phyloP scores from a whole-genome alignment of 495 filamentous ascomycete species.

The Penicillium herquei region DNA sequence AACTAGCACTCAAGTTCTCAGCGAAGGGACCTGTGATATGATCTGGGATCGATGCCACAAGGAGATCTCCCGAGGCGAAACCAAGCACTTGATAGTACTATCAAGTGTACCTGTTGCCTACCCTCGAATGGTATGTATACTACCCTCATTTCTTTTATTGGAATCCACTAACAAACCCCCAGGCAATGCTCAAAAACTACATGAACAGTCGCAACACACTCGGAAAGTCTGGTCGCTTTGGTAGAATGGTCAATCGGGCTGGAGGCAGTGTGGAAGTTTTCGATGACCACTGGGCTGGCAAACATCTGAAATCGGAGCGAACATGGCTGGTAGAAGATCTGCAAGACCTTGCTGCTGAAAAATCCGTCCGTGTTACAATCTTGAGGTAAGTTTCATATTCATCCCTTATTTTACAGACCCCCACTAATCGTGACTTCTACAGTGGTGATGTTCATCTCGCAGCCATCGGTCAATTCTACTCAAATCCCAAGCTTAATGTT shows the following conservation, averaged over 20 bases:
- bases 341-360: slow-evolving; percentile 85
- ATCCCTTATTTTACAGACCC: not conserved
- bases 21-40: slow-evolving; percentile 74
- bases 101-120: slow-evolving; percentile 89
- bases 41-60: slow-evolving; percentile 79
- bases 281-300: slow-evolving; percentile 98
- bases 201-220: slow-evolving; percentile 88
- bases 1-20: slow-evolving; percentile 76
- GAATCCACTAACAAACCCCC: slow-evolving; percentile 11
- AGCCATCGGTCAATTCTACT: slow-evolving; percentile 92
- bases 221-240: slow-evolving; percentile 76
- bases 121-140: slow-evolving; percentile 67
- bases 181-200: slow-evolving; percentile 67
- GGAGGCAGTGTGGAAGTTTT: slow-evolving; percentile 92
- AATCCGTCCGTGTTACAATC: slow-evolving; percentile 88
- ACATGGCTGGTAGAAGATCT: slow-evolving; percentile 84
- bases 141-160: slow-evolving; percentile 35
- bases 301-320: slow-evolving; percentile 85
- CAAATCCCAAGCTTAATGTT: slow-evolving; percentile 73
- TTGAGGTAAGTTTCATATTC: slow-evolving; percentile 53
- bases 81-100: slow-evolving; percentile 84
- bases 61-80: slow-evolving; percentile 80
- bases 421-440: slow-evolving; percentile 15
- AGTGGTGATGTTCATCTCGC: slow-evolving; percentile 92
- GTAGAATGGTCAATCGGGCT: slow-evolving; percentile 80